Evolutionary conservation across 768 basidiomycete genomes (phyloP), one percentile per base, ranked within the genome.

Genomic region (Lactifluus subvellereus): DNA sequence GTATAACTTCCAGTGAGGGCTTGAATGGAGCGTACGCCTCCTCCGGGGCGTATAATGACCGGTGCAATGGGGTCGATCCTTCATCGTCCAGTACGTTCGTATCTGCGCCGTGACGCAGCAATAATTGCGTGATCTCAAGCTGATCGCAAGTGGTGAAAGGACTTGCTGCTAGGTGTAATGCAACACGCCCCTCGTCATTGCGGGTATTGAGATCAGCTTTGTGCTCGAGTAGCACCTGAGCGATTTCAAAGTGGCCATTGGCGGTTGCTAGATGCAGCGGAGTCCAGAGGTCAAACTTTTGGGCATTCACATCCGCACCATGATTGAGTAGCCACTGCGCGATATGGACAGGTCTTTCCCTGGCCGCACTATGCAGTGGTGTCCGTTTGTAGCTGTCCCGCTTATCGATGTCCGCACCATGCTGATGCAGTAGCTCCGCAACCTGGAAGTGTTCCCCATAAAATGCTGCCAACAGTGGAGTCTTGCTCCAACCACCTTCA

Each of bases 281-380:
- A 3, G 49, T 27, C 1, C 0, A 11, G 51, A 2, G 5, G 0
- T 5, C 0, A 1, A 9, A 0, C 18, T 0, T 4, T 3, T 10
- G 18, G 18, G 30, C 18, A 9, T 54, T 18, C 6, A 42, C 30
- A 33, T 59, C 43, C n/a, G 54, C 59, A 20, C 61, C 56, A 3
- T 38, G 35, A 1, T 42, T n/a, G 38, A 59, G 18, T 7, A 59
- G 38, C 57, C 57, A 59, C 18, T 20, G 18, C 13, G 20, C 11
- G n/a, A 30, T 20, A 5, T 59, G 38, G 1, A 37, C 3, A 20
- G 1, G 3, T 13, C 38, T 38, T 1, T 0, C 1, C 4, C 0
- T 0, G 2, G 6, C 42, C 1, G 57, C 48, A 20, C 1, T 1
- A 1, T 1, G 2, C 7, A 59, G 18, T 3, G 7, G 11, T 4